Percentiles rank a stretch among this genome's conserved stretches.
These are phyloP conservation scores for Nyssa sinensis DNA, from an alignment of 148 eudicot genomes.

Conservation along the genomic window DNA sequence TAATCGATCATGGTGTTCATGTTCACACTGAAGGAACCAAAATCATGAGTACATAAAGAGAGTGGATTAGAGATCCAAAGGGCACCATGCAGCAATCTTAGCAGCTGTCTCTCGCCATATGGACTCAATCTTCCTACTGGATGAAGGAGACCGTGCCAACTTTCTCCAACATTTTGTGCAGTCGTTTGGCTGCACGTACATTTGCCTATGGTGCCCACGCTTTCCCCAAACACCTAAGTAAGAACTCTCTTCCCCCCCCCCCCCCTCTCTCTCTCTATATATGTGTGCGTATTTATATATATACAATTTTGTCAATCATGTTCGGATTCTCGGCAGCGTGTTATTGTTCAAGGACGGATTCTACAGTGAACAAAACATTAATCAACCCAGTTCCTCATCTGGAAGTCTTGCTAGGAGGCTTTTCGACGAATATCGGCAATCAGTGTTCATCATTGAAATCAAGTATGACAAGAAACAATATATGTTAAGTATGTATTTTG, in stretches of 20 bases:
- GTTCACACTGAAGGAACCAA: too few relatives aligned
- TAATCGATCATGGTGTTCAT: too few relatives aligned
- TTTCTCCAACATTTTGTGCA: constrained; percentile 41
- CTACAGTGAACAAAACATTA: constrained; percentile 32
- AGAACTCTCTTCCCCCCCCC: constrained; percentile 1
- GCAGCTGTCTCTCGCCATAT: constrained; percentile 19
- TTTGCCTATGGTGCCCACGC: constrained; percentile 87
- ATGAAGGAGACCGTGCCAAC: constrained; percentile 41
- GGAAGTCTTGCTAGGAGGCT: constrained; percentile 35
- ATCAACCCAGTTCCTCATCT: constrained; percentile 43
- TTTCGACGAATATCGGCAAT: constrained; percentile 49
- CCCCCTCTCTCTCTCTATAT: neutral
- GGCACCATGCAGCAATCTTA: neutral
- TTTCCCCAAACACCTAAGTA: constrained; percentile 36
- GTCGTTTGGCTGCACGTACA: constrained; percentile 51
- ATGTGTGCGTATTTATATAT: neutral
- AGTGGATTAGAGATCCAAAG: neutral
- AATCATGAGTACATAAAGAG: neutral
- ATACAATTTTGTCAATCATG: neutral
- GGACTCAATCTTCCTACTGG: constrained; percentile 66
- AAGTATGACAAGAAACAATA: constrained; percentile 13
- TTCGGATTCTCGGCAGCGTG: constrained; percentile 29
- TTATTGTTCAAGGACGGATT: constrained; percentile 53
- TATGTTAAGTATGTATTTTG: too few relatives aligned
- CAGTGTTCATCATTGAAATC: constrained; percentile 12